Conservation (phyloP, 495 filamentous ascomycete species). For the Pyrenula aspistea region DNA sequence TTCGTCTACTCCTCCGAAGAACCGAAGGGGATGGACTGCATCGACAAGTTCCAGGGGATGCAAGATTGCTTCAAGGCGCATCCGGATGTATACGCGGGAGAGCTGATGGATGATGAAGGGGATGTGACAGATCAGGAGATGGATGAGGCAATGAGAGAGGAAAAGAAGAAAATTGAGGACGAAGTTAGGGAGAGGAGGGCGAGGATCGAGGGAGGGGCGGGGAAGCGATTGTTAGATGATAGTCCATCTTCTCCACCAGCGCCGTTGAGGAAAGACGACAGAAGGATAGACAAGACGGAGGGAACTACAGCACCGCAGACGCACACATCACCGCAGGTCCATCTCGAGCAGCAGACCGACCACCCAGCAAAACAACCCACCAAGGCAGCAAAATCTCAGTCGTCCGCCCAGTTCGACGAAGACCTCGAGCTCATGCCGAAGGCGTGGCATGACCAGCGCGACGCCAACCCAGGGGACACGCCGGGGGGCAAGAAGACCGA, state of each 20-base stretch:
- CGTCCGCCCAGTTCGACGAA: slow-evolving; percentile 17
- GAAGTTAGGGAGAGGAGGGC: slow-evolving; percentile 6
- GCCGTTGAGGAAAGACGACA: background rate
- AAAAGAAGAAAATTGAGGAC: slow-evolving; percentile 5
- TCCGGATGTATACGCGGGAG: slow-evolving; percentile 85
- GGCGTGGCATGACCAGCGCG: slow-evolving; percentile 34
- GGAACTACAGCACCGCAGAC: slow-evolving; percentile 12
- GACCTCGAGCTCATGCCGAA: slow-evolving; percentile 36
- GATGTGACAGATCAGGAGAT: slow-evolving; percentile 14
- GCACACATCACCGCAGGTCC: slow-evolving; percentile 15
- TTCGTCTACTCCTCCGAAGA: slow-evolving; percentile 91
- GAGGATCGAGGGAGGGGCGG: slow-evolving; percentile 2
- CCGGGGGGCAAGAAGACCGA: slow-evolving; percentile 10
- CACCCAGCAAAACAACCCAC: slow-evolving; percentile 2
- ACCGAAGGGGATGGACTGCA: slow-evolving; percentile 97
- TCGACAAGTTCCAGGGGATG: slow-evolving; percentile 96
- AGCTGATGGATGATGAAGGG: slow-evolving; percentile 76
- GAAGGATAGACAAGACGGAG: too few relatives aligned
- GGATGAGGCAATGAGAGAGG: slow-evolving; percentile 4
- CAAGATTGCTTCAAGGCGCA: slow-evolving; percentile 90
- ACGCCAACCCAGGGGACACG: slow-evolving; percentile 14
- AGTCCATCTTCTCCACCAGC: slow-evolving; percentile 4
- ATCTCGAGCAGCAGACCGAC: slow-evolving; percentile 13
- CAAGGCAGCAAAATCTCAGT: slow-evolving; percentile 5
- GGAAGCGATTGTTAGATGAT: slow-evolving; percentile 4